These are phyloP conservation scores for Trichoderma sp. DNA, from an alignment of 2,329 filamentous ascomycete genomes.

Conservation along the genomic window DNA sequence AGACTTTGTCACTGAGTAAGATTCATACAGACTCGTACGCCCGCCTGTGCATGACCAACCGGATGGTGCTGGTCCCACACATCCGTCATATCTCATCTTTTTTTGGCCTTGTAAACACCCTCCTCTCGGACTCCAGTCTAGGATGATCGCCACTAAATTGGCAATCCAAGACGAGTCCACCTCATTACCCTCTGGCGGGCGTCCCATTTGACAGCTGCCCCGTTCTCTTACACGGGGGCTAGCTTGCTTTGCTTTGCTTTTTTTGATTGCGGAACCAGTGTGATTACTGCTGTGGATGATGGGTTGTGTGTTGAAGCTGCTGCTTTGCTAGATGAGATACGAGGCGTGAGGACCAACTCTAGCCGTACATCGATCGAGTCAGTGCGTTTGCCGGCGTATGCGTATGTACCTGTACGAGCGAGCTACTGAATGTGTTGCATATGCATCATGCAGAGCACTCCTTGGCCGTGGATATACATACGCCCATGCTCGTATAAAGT, in stretches of 20 bases:
- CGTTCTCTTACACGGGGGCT: neutral
- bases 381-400: neutral
- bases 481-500: neutral
- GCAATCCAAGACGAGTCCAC: constrained; percentile 1
- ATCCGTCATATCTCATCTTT: constrained; percentile 19
- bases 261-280: neutral
- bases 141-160: constrained; percentile 3
- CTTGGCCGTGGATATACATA: neutral
- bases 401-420: neutral
- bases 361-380: neutral
- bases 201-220: neutral
- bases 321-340: neutral
- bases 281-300: neutral
- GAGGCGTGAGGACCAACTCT: neutral
- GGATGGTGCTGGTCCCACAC: constrained; percentile 2
- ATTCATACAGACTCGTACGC: neutral
- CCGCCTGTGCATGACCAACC: neutral
- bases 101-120: neutral
- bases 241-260: neutral
- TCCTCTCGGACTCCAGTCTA: neutral
- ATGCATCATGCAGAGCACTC: neutral
- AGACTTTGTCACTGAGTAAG: neutral
- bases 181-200: neutral
- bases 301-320: neutral
- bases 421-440: neutral